A percentile compares a stretch with the other conserved stretches of the same genome.
Conservation (phyloP, 768 basidiomycete genomes). For the Mycena metata region DNA sequence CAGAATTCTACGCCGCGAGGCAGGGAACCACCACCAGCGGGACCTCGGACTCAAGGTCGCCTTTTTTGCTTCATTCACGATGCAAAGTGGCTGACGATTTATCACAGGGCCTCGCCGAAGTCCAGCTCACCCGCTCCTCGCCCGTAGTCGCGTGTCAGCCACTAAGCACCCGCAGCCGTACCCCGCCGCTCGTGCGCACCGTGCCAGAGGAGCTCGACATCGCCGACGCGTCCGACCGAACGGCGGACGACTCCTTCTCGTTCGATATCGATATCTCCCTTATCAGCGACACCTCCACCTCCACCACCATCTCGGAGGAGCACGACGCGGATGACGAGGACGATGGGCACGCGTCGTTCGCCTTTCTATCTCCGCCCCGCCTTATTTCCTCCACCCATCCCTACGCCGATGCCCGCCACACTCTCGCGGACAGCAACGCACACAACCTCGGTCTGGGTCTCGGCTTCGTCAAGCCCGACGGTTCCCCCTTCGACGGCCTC, state of each 20-base stretch:
- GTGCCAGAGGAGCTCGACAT: background rate
- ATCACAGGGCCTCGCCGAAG: conserved; percentile 11
- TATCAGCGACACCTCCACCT: conserved; percentile 32
- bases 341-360: conserved; percentile 18
- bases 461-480: conserved; percentile 33
- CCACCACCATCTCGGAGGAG: conserved; percentile 2
- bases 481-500: conserved; percentile 35
- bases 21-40: background rate
- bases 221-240: background rate
- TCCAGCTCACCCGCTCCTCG: conserved; percentile 19
- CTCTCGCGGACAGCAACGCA: too few species aligned
- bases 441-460: conserved; percentile 17
- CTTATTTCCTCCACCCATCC: too few species aligned
- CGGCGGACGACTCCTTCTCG: conserved; percentile 24
- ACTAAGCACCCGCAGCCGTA: conserved; percentile 5
- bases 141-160: conserved; percentile 34
- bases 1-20: conserved; percentile 12
- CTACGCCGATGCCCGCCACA: too few species aligned
- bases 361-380: conserved; percentile 2
- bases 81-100: background rate
- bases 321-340: conserved; percentile 7
- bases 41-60: conserved; percentile 29
- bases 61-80: background rate
- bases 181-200: background rate
- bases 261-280: conserved; percentile 28